Evolutionary conservation across 169 alveolate genomes (phyloP), one percentile per base, ranked within the genome.

Genomic region (Cyclospora cayetanensis): DNA sequence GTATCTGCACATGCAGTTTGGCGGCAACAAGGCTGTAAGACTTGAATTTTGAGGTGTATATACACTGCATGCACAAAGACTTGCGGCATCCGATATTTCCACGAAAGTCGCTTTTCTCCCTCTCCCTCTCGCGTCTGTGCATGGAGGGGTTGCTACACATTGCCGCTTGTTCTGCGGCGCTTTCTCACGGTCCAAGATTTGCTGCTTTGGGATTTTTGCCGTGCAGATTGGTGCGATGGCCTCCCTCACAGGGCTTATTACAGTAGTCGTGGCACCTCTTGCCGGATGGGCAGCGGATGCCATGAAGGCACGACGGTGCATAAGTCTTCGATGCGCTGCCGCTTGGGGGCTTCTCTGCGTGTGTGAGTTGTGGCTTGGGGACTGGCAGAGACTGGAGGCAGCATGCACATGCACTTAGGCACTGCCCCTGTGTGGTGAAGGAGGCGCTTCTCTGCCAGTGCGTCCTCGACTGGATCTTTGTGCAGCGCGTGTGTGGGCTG

Each of bases 21-120:
- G 94, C 29, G 85, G 84, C 74, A 79, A 91, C 41, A 41, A 60
- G 11, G 70, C 66, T 29, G 91, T 80, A 35, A 60, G 85, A 46
- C 35, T 68, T 25, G 80, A 29, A 46, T 39, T 29, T 68, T n/a
- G n/a, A n/a, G 4, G 20, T 55, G 15, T 55, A 4, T 11, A 31
- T 11, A 22, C 68, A 55, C 4, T 2, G 12, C 4, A 55, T 22
- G 12, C 68, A 55, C 20, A 9, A 31, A 11, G 12, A 55, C 35
- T 25, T 25, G n/a, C n/a, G n/a, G n/a, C n/a, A n/a, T n/a, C n/a
- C n/a, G n/a, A n/a, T n/a, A n/a, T n/a, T n/a, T n/a, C n/a, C n/a
- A n/a, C n/a, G n/a, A n/a, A n/a, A n/a, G n/a, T n/a, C n/a, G n/a
- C n/a, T n/a, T n/a, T n/a, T n/a, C n/a, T n/a, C n/a, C n/a, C n/a